Base-by-base conservation (phyloP, 768 basidiomycete species). In the Mycena rosella region DNA sequence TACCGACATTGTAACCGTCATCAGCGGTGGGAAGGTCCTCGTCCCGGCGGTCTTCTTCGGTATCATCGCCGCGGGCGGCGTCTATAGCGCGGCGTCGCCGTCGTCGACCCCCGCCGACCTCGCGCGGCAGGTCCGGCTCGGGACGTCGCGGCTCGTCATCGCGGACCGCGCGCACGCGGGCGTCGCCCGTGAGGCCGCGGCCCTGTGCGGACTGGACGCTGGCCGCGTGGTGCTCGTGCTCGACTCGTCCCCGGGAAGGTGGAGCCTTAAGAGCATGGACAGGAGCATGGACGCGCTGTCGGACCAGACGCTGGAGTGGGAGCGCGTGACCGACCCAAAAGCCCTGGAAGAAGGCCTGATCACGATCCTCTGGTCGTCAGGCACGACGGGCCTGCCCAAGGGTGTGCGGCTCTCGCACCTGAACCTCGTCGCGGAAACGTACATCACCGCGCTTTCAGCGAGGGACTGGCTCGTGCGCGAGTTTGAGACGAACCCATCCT, bases 351-450 rank as follows among this genome's bases (percentile, higher is more conserved):
- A 60, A 60, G 49, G 45, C 58, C 45, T 60, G 58, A 60, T 60
- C 58, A 60, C 58, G 47, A 60, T 60, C 45, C 58, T 60, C 58
- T 60, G 58, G 58, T 60, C 58, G 58, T 60, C 58, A 60, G 58
- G 58, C 44, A 60, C 58, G 58, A 60, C 58, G 58, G 58, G 58
- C 58, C 58, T 60, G 58, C 58, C 58, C 47, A 60, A 60, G 58
- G 58, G 58, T 60, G 58, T 60, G 58, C 58, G 24, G 58, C 58
- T 60, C 58, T 60, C 58, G 58, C 58, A 60, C 47, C 58, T 60
- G 58, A 60, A 60, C 58, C 58, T 60, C 58, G 58, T 60, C 47
- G 58, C 58, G 58, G 58, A 60, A 60, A 60, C 58, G 58, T 60
- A 60, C 58, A 60, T 60, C 58, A 60, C 58, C 47, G 58, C 58